These are phyloP conservation scores for Ophiobolus disseminans DNA, from an alignment of 2,329 filamentous ascomycete genomes.

Conservation along the genomic window DNA sequence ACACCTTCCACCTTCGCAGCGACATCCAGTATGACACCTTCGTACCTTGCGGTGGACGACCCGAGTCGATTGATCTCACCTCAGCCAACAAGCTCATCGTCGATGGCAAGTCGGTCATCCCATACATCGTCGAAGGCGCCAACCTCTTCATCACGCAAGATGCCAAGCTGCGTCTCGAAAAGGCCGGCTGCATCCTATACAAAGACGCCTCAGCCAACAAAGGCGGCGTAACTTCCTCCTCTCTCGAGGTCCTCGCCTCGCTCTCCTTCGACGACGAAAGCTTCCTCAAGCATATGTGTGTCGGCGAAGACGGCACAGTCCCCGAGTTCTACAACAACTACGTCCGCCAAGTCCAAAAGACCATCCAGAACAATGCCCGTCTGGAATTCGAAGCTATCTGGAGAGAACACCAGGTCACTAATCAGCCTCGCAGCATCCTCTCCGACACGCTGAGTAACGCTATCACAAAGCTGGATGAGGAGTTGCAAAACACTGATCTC, in stretches of 20 bases:
- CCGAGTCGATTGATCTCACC: slow-evolving; percentile 93
- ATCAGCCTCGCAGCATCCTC: slow-evolving; percentile 80
- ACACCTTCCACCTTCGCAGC: slow-evolving; percentile 91
- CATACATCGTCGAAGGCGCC: slow-evolving; percentile 96
- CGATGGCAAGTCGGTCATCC: slow-evolving; percentile 84
- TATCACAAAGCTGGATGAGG: slow-evolving; percentile 96
- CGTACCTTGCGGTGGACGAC: slow-evolving; percentile 94
- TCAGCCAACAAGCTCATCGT: slow-evolving; percentile 87
- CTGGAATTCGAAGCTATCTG: slow-evolving; percentile 99
- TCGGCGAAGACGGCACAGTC: slow-evolving; percentile 74
- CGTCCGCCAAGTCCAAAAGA: slow-evolving; percentile 87
- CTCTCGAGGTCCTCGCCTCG: slow-evolving; percentile 91
- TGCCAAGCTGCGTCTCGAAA: slow-evolving; percentile 91
- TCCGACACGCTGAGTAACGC: slow-evolving; percentile 90
- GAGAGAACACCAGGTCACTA: slow-evolving; percentile 87
- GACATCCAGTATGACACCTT: slow-evolving; percentile 81
- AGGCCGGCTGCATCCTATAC: slow-evolving; percentile 93
- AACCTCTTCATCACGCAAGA: slow-evolving; percentile 99
- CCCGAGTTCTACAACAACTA: slow-evolving; percentile 94
- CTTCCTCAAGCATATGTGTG: slow-evolving; percentile 94
- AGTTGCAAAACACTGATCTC: slow-evolving; percentile 89
- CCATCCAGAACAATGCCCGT: slow-evolving; percentile 87
- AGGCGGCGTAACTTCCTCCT: slow-evolving; percentile 96
- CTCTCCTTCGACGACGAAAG: slow-evolving; percentile 90
- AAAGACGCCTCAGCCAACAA: slow-evolving; percentile 99